Conservation (phyloP, 257 asterid species). For the Solanum medicagineum region DNA sequence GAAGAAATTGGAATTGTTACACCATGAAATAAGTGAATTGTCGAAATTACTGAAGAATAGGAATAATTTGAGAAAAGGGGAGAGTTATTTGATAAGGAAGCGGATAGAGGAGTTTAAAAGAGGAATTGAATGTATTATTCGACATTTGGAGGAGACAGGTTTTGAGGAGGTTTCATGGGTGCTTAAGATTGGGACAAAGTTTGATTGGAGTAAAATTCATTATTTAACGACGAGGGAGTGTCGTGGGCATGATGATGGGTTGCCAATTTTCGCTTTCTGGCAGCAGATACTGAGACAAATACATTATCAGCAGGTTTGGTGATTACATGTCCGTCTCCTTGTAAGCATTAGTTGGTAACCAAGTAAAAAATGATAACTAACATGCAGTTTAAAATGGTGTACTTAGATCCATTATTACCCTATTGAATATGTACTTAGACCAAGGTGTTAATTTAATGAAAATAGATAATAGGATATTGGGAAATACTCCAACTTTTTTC, state of each 20-base stretch:
- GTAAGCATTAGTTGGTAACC: not conserved
- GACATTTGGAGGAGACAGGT: constrained; percentile 35
- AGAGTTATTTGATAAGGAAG: constrained; percentile 26
- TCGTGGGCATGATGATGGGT: constrained; percentile 67
- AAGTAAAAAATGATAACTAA: not conserved
- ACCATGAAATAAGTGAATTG: constrained; percentile 17
- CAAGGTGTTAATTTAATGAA: not conserved
- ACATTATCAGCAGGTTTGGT: constrained; percentile 47
- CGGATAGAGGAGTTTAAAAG: constrained; percentile 32
- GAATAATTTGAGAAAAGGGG: constrained; percentile 18
- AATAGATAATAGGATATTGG: not conserved
- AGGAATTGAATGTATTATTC: constrained; percentile 36
- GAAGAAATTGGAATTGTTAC: constrained; percentile 19
- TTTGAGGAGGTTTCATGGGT: constrained; percentile 6
- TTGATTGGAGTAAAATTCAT: constrained; percentile 52
- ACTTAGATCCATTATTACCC: not conserved
- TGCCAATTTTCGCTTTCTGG: constrained; percentile 62
- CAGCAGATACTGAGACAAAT: constrained; percentile 36
- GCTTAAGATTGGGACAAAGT: constrained; percentile 21
- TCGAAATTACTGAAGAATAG: not conserved
- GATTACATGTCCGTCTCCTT: not conserved
- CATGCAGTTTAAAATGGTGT: not conserved
- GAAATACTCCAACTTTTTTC: not conserved
- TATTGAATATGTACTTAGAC: not conserved
- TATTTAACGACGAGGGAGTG: constrained; percentile 62